Percentiles rank a stretch among this genome's conserved stretches.
These are phyloP conservation scores for Xylaria sp. DNA, from an alignment of 495 filamentous ascomycete species.

Conservation along the genomic window DNA sequence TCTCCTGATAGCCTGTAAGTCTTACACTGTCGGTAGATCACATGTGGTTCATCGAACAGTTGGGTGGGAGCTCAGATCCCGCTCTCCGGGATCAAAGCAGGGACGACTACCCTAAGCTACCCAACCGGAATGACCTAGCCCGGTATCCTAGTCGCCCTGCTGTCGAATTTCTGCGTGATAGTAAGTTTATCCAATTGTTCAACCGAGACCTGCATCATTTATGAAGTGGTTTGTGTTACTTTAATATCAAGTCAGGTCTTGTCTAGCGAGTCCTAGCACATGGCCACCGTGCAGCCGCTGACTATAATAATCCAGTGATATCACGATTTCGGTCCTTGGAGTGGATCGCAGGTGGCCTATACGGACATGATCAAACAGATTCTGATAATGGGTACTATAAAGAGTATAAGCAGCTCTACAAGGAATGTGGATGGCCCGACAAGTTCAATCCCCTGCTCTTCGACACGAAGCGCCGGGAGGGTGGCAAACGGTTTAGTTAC, in stretches of 20 bases:
- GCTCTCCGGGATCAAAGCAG: not conserved
- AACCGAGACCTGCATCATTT: not conserved
- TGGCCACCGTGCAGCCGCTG: not conserved
- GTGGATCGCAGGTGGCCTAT: conserved; percentile 3
- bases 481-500: not conserved
- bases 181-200: not conserved
- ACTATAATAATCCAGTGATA: not conserved
- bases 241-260: not conserved
- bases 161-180: conserved; percentile 1
- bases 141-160: conserved; percentile 1
- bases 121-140: not conserved
- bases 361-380: not conserved
- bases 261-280: not conserved
- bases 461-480: not conserved
- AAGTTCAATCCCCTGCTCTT: conserved; percentile 16
- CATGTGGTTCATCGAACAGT: not conserved
- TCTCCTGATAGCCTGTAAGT: not conserved
- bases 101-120: not conserved
- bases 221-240: not conserved
- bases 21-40: not conserved
- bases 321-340: not conserved
- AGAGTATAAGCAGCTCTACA: conserved; percentile 4
- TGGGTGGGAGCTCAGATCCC: not conserved
- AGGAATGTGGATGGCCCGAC: conserved; percentile 16
- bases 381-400: not conserved